A percentile compares a stretch with the other conserved stretches of the same genome.
Conservation (phyloP, 495 filamentous ascomycete species). For the Lasiosphaeria ovina region DNA sequence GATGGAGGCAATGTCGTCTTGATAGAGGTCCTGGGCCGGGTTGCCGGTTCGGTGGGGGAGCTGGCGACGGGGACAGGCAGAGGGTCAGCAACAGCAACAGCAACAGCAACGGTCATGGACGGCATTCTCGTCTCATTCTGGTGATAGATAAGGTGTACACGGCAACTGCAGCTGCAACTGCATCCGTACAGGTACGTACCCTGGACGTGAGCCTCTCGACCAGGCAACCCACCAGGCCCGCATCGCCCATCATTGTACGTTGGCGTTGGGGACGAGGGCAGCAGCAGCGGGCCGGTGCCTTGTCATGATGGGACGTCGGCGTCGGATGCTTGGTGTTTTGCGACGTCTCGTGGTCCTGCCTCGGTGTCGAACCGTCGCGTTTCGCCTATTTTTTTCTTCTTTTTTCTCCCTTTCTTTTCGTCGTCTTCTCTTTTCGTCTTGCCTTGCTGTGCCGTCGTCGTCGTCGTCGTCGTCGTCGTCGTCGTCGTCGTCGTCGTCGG, state of each 20-base stretch:
- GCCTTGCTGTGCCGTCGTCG: too few species aligned
- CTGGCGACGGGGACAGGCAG: conserved; percentile 33
- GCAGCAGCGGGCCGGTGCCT: conserved; percentile 26
- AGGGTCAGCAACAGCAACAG: background rate
- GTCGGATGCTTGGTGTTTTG: background rate
- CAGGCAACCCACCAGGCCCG: conserved; percentile 59
- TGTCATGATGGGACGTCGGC: conserved; percentile 25
- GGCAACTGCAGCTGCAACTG: background rate
- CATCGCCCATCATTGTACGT: conserved; percentile 58
- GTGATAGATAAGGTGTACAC: too few species aligned
- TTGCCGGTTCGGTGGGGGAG: conserved; percentile 64
- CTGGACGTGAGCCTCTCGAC: conserved; percentile 62
- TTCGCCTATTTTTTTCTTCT: too few species aligned
- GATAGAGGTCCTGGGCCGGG: conserved; percentile 53
- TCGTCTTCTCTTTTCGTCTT: too few species aligned
- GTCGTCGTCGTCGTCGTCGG: too few species aligned
- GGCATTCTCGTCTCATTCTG: too few species aligned
- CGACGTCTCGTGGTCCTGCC: background rate
- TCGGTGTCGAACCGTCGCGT: too few species aligned
- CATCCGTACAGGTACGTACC: conserved; percentile 39
- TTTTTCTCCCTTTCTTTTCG: too few species aligned
- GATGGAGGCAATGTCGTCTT: conserved; percentile 59
- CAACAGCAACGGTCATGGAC: too few species aligned
- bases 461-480: too few species aligned
- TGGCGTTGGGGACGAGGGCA: conserved; percentile 19